Base-by-base conservation (phyloP, 768 basidiomycete species). In the Naganishia vishniacii region DNA sequence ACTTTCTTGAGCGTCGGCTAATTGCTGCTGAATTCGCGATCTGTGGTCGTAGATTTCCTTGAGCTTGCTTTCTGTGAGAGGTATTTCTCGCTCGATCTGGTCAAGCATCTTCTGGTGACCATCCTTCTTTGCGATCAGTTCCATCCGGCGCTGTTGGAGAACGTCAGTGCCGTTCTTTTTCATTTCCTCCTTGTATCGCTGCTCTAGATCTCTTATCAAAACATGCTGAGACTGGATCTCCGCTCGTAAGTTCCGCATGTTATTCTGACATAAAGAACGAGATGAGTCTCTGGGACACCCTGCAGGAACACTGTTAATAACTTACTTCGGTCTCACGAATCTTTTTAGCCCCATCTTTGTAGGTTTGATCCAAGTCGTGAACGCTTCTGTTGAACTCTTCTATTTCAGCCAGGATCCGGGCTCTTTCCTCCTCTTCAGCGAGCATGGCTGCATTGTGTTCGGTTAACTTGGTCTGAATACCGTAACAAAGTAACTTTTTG, bases 1-100 rank as follows among this genome's bases (percentile, higher is more conserved):
- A 48, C 53, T 61, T 82, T 60, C 44, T 23, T 32, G 49, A 13
- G 13, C 13, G 16, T 61, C 28, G 23, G 9, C 8, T n/a, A 48
- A 15, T 15, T 61, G 58, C 18, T 69, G 46, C 7, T 63, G 49
- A 9, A 53, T 51, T 45, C 28, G 37, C 25, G 32, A 34, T 51
- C 40, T 32, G 32, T 26, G 53, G 15, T 56, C 53, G 37, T 56
- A 56, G 37, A 56, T 56, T 2, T 53, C 49, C 32, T 44, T 40
- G 40, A 56, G 48, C 8, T 56, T 65, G 6, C 29, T 23, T 31
- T 63, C 62, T 20, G 25, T 42, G 13, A 42, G 16, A 7, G 62
- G 62, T 20, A 63, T 29, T 29, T 63, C 48, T 1, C 23, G 37
- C 31, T 51, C 40, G 8, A 63, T 51, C 41, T 28, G 53, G 34